phyloP scores from a whole-genome alignment of 176 grass and related monocot species.

The Alloteropsis semialata region DNA sequence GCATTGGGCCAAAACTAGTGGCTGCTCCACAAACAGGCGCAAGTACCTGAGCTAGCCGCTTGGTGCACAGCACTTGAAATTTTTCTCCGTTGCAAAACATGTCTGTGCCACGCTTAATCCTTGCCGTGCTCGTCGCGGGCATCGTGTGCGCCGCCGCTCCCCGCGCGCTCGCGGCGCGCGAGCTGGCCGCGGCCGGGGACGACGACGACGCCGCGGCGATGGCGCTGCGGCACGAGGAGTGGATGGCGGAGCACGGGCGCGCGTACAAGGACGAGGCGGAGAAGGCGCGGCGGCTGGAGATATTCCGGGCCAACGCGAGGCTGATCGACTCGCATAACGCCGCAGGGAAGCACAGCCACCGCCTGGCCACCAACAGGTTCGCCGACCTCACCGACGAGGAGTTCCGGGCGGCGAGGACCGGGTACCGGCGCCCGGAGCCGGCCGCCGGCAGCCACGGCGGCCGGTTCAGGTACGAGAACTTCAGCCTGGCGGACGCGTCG shows the following conservation, averaged over 20 bases:
- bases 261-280: slow-evolving; percentile 44
- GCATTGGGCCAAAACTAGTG: not conserved
- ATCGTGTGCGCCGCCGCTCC: not conserved
- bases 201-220: not conserved
- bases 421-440: not conserved
- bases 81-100: not conserved
- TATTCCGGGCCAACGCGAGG: slow-evolving; percentile 46
- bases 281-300: slow-evolving; percentile 44
- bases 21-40: not conserved
- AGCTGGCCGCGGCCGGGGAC: not conserved
- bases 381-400: slow-evolving; percentile 70
- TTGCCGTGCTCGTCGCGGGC: not conserved
- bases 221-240: slow-evolving; percentile 49
- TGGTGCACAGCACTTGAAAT: not conserved
- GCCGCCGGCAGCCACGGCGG: not conserved
- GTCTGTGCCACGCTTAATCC: slow-evolving; percentile 14
- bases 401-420: slow-evolving; percentile 44
- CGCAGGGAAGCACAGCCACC: slow-evolving; percentile 34
- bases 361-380: slow-evolving; percentile 50
- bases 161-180: not conserved
- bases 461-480: slow-evolving; percentile 57
- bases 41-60: not conserved
- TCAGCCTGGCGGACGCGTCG: slow-evolving; percentile 29
- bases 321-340: slow-evolving; percentile 51
- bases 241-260: slow-evolving; percentile 59